Evolutionary conservation across 2,329 filamentous ascomycete genomes (phyloP), one percentile per base, ranked within the genome.

Genomic region (Aspergillus neoniger): DNA sequence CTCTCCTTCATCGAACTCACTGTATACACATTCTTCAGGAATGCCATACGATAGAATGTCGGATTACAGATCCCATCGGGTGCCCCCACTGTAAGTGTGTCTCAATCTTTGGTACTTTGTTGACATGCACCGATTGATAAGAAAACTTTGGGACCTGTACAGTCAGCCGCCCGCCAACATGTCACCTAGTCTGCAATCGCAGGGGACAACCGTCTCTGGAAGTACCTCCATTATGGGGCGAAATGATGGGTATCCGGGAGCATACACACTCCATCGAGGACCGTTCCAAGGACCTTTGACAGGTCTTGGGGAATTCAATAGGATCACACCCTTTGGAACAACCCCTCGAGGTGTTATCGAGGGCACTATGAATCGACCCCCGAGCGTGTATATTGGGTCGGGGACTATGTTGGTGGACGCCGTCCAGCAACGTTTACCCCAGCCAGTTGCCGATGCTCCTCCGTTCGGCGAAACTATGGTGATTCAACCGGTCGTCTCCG

Each of bases 111-210:
- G 14, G 19, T n/a, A 21, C 30, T 25, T 19, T 50, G 51, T 36
- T 32, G 44, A 32, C 39, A 19, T 55, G 17, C 51, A 48, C 23
- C 58, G 38, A 57, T 65, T 69, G 56, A 69, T 64, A 51, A 61
- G 50, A 25, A 58, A 47, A 58, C 48, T 50, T 39, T 54, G 52
- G n/a, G 32, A 68, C 70, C 66, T 44, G 28, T 65, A 51, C 70
- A 82, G 82, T 65, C 75, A 78, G 69, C 79, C 81, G 61, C 77
- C 79, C 57, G 72, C 79, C 64, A 77, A 75, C 50, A 80, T 83
- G 76, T 77, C 82, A 23, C 65, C 69, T n/a, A 65, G 66, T 23
- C 66, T 77, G 60, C 76, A 76, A 51, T 65, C 72, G 3, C 70
- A 71, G 52, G 65, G 66, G 15, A 65, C 72, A 21, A 59, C 66